These are phyloP conservation scores for Graphiopsis chlorocephala DNA, from an alignment of 2,329 filamentous ascomycete genomes.

Conservation along the genomic window DNA sequence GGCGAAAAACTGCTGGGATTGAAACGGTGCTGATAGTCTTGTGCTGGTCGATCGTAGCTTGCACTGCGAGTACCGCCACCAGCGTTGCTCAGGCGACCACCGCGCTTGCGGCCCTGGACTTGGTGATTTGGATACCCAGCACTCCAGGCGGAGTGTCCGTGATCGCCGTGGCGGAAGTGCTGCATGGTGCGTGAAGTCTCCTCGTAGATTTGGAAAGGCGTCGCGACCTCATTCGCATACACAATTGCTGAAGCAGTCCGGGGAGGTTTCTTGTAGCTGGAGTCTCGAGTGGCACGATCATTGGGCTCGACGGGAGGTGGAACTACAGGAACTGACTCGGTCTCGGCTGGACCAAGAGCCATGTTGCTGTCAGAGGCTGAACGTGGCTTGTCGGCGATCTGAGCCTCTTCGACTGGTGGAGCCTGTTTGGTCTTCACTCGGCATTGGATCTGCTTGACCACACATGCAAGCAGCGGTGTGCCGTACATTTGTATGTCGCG, in stretches of 20 bases:
- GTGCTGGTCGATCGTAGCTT: not conserved
- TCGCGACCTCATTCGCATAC: not conserved
- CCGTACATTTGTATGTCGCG: slow-evolving; percentile 17
- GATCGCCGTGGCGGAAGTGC: not conserved
- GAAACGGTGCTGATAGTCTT: not conserved
- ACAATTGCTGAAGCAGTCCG: not conserved
- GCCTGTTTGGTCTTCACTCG: not conserved
- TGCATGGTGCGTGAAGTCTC: not conserved
- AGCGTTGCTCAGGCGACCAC: not conserved
- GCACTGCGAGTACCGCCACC: not conserved
- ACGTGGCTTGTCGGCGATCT: not conserved
- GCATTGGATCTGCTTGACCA: slow-evolving; percentile 19
- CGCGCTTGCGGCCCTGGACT: slow-evolving; percentile 6
- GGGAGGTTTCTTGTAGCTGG: not conserved
- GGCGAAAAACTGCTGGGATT: not conserved
- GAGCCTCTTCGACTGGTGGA: not conserved
- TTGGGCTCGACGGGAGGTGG: not conserved
- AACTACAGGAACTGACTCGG: not conserved
- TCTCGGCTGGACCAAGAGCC: not conserved
- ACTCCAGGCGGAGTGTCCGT: not conserved
- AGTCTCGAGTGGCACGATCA: not conserved
- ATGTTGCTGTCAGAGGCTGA: not conserved
- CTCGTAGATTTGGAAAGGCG: not conserved
- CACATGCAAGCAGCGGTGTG: slow-evolving; percentile 16
- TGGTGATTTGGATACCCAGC: not conserved